Evolutionary conservation across 2,329 filamentous ascomycete species (phyloP), one percentile per base, ranked within the genome.

Genomic region (Geoglossum cookeanum): DNA sequence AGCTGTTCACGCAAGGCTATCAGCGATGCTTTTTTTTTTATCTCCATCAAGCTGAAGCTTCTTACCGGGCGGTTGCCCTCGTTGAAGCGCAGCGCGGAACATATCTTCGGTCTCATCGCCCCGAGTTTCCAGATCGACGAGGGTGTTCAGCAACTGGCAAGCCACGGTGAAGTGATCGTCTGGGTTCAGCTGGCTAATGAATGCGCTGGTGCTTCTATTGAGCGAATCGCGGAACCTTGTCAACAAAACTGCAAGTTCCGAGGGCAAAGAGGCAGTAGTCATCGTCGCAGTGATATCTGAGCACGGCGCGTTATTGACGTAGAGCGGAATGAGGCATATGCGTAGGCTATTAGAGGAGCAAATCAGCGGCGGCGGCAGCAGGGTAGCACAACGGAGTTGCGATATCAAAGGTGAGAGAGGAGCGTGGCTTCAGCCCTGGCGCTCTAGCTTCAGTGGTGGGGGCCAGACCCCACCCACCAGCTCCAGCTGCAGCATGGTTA

Each of bases 311-410:
- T 13, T n/a, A 4, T 53, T 8, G 7, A 22, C 33, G 49, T 5
- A 22, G 30, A 17, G n/a, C 17, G 49, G 17, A 37, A 35, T 33
- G 22, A 53, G 49, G n/a, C 49, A 53, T 53, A 15, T n/a, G 47
- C 22, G 49, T 35, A 32, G 22, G 30, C 22, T 32, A 32, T 35
- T 13, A 11, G 32, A 53, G 13, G 49, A 35, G 30, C 17, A 17
- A 11, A 22, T 15, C 9, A 15, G 1, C 33, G 15, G 37, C 32
- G n/a, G 8, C 49, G 32, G 9, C 29, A 37, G 49, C 49, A 53
- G 49, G 49, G 49, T 53, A 53, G 49, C 49, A 35, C 49, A 53
- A 53, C 7, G n/a, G 49, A 35, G 49, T 35, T 35, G 49, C 15
- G 30, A 33, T 53, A 53, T 30, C 49, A 22, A 53, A 53, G 47